phyloP scores from a whole-genome alignment of 2,329 filamentous ascomycete genomes.

The Curvularia hawaiiensis region DNA sequence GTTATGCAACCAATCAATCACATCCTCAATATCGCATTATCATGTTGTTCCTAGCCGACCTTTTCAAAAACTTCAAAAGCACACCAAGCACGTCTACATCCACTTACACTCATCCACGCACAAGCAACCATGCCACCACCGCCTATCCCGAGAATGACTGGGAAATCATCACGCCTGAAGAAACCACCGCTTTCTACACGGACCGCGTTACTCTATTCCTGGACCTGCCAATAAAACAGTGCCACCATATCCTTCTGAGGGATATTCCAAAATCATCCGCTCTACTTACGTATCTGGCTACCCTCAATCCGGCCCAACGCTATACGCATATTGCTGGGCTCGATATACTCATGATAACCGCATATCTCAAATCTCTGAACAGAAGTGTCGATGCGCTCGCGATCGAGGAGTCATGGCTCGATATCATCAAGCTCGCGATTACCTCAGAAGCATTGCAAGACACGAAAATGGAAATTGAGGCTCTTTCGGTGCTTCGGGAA shows the following conservation, averaged over 20 bases:
- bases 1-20: not conserved
- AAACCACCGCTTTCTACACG: not conserved
- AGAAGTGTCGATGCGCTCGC: not conserved
- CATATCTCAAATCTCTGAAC: not conserved
- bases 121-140: not conserved
- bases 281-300: not conserved
- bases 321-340: not conserved
- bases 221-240: not conserved
- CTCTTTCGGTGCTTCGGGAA: not conserved
- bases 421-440: conserved; percentile 8
- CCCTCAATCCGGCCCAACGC: not conserved
- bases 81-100: not conserved
- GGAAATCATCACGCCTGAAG: conserved; percentile 5
- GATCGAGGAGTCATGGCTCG: conserved; percentile 1
- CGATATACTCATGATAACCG: not conserved
- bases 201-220: conserved; percentile 12
- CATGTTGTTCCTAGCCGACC: conserved; percentile 1
- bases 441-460: conserved; percentile 8
- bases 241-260: conserved; percentile 5
- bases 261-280: conserved; percentile 4
- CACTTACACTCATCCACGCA: not conserved
- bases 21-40: not conserved
- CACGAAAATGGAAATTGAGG: not conserved
- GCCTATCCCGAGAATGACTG: not conserved
- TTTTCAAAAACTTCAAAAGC: not conserved